Base-by-base conservation (phyloP, 495 filamentous ascomycete genomes). In the Aspergillus taichungensis region DNA sequence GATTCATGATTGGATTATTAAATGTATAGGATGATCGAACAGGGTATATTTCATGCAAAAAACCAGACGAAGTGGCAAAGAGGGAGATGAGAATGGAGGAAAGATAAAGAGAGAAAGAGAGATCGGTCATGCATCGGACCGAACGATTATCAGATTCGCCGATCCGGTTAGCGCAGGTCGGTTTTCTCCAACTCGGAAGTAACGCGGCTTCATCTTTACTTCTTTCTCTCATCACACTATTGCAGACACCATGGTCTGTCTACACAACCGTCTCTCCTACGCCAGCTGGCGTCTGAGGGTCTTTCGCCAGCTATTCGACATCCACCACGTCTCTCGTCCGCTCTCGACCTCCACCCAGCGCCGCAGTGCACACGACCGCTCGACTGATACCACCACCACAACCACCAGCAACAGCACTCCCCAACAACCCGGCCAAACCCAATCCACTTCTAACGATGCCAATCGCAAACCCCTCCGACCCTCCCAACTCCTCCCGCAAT, bases 401-500 rank as follows among this genome's bases (percentile, higher is more conserved):
- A 34, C 28, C 29, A 49, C 34, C 24, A 12, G n/a, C 27, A 14
- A 31, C 29, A 42, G 35, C 24, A n/a, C 30, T 5, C 10, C 11
- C 34, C 8, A 27, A 8, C 8, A 13, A 6, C 8, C 45, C 52
- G 35, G 10, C 18, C 14, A 39, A 9, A 28, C 8, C 1, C 14
- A 12, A 3, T 13, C 27, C 1, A 12, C 36, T n/a, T 13, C 32
- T 12, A 24, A 24, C 18, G 18, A 27, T 39, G 12, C 18, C 9
- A 38, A 47, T 11, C 40, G 27, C 9, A 47, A 41, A 34, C 13
- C 38, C 3, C 43, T 30, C 5, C 54, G 49, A 7, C 66, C 59
- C 39, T 76, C 61, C 27, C 48, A 63, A 41, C 64, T 51, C 18
- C 66, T 67, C 52, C 66, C 68, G 28, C 66, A 66, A 63, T 72